Percentiles rank a stretch among this genome's conserved stretches.
Conservation (phyloP, 192 early-diverging fungal genomes). For the Chytriomyces sp. region DNA sequence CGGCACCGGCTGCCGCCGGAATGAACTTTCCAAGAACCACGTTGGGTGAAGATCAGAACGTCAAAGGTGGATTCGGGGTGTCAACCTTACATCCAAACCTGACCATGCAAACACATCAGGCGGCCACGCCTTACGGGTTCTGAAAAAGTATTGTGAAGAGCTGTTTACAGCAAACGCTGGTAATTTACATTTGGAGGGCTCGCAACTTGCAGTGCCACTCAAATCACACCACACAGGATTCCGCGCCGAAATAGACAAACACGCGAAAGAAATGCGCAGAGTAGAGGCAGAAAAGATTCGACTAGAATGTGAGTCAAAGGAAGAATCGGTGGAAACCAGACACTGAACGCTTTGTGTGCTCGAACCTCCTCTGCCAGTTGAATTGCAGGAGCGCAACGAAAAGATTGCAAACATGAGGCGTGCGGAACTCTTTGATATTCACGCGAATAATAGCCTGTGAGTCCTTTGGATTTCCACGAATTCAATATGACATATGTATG, state of each 20-base stretch:
- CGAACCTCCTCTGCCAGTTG: too few relatives aligned
- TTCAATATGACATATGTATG: background rate
- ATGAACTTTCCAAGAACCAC: background rate
- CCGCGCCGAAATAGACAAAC: conserved; percentile 32
- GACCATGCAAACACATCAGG: conserved; percentile 26
- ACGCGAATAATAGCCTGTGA: conserved; percentile 34
- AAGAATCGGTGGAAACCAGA: background rate
- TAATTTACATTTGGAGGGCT: background rate
- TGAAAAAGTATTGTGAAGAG: conserved; percentile 55
- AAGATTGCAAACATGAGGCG: conserved; percentile 43
- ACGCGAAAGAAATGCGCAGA: conserved; percentile 11
- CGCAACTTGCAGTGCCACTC: background rate
- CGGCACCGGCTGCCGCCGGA: conserved; percentile 5
- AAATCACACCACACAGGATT: conserved; percentile 18
- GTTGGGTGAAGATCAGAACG: conserved; percentile 29
- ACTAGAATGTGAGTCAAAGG: conserved; percentile 28
- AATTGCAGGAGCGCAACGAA: conserved; percentile 47
- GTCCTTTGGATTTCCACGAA: background rate
- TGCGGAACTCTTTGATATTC: conserved; percentile 24
- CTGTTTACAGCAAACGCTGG: conserved; percentile 37
- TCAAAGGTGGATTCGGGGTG: conserved; percentile 22
- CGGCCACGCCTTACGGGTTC: conserved; percentile 48
- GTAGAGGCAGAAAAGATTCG: conserved; percentile 25
- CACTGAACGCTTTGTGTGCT: too few relatives aligned
- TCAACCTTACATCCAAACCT: background rate